Evolutionary conservation across 805 yeast species (phyloP).

Genomic region (Candida morakotiae): DNA sequence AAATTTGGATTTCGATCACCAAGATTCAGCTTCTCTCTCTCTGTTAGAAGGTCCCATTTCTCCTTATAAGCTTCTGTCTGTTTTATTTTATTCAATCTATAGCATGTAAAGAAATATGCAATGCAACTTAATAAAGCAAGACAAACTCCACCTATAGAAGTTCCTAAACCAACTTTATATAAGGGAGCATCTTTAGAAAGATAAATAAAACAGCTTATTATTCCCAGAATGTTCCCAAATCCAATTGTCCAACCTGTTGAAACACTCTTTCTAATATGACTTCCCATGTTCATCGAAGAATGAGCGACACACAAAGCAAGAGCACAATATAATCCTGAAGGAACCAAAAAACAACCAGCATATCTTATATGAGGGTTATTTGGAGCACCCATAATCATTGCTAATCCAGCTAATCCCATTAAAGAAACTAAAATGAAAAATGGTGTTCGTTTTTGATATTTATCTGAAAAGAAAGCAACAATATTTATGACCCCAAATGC

Average conservation of each 20-base stretch:
- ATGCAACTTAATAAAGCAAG: conserved; percentile 34
- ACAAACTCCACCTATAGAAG: conserved; percentile 46
- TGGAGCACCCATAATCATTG: conserved; percentile 47
- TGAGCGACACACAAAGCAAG: conserved; percentile 73
- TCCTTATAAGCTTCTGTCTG: conserved; percentile 21
- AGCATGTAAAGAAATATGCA: conserved; percentile 28
- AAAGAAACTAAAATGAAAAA: conserved; percentile 28
- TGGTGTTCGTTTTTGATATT: conserved; percentile 41
- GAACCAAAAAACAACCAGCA: conserved; percentile 60
- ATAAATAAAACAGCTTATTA: conserved; percentile 57
- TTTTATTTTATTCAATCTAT: conserved; percentile 21
- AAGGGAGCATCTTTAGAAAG: conserved; percentile 54
- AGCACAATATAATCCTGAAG: conserved; percentile 55
- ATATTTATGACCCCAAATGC: conserved; percentile 68
- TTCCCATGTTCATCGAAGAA: conserved; percentile 58
- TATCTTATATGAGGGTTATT: conserved; percentile 41
- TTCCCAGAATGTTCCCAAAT: conserved; percentile 73
- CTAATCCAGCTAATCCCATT: conserved; percentile 49
- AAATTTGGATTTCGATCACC: conserved; percentile 39
- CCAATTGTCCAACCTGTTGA: conserved; percentile 64
- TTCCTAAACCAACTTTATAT: conserved; percentile 51
- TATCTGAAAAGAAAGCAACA: conserved; percentile 61
- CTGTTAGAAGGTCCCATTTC: conserved; percentile 21
- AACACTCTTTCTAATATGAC: conserved; percentile 57
- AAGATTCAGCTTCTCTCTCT: conserved; percentile 27